Evolutionary conservation across 2,329 filamentous ascomycete species (phyloP), one percentile per base, ranked within the genome.

Genomic region (Coleophoma cylindrospora): DNA sequence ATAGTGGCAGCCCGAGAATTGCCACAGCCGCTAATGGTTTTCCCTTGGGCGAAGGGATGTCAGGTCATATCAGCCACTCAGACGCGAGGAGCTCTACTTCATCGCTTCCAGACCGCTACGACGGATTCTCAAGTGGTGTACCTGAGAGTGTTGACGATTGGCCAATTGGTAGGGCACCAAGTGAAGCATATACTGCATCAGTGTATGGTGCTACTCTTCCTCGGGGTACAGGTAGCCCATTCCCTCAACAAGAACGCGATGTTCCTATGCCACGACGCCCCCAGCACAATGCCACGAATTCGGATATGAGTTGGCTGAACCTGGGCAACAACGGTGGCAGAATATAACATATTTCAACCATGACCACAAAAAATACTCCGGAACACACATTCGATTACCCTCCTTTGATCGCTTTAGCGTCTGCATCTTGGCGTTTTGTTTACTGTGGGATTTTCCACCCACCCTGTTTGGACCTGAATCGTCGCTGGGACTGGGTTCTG

Each of bases 221-320:
- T 37, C 66, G 62, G 51, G 61, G 52, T 47, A 56, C 54, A 17
- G 63, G 49, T 48, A 60, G 59, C 47, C 60, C 59, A 50, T 50
- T 52, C 40, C 43, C 53, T 43, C 43, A 49, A 27, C 49, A 54
- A 43, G 38, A 54, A 27, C 52, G 50, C 27, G 55, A 59, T 37
- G 52, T 53, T 43, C 34, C 57, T 52, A 50, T 48, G 34, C 55
- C 57, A 21, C 19, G 38, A 14, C 46, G 43, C 9, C 49, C 49
- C 32, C 38, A 46, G 17, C 27, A 27, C 9, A 27, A 27, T 27
- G 4, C 27, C 4, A 41, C 47, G 15, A 75, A 77, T 12, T 77
- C 76, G 46, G 87, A 91, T 65, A 88, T 91, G 84, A 89, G 85
- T 68, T 91, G 87, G 87, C 69, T 91, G 55, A 90, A 91, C 62